Base-by-base conservation (phyloP, 192 early-diverging fungal species). In the Backusella circina region DNA sequence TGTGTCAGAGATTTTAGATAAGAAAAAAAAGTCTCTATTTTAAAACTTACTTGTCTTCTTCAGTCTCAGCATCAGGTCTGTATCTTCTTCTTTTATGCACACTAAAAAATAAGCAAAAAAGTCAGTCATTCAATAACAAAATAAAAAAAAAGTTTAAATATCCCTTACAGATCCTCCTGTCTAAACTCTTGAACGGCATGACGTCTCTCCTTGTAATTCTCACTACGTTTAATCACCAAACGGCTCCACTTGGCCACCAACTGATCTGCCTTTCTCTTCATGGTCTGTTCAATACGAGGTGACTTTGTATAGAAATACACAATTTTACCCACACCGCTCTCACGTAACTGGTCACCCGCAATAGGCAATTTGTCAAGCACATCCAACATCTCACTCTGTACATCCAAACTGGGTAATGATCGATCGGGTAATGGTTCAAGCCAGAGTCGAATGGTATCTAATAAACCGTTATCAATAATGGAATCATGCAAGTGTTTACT, bases 291-390 rank as follows among this genome's bases (percentile, higher is more conserved):
- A n/a, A 94, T 88, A 33, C 94, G 85, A 76, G 91, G 88, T 31
- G 92, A 95, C 75, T 95, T 96, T 75, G 93, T 91, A 84, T 95
- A 96, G 80, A 98, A 98, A 79, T 90, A 87, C 33, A 98, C 85
- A 33, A 98, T 90, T 44, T 91, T 91, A 15, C 96, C 96, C 32
- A 98, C 85, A 30, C 89, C 87, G 70, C 92, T 95, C 71, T 92
- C 92, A 37, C 93, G 88, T 64, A 97, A 82, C 76, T 95, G 93
- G 74, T 90, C 86, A 31, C 89, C 90, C 21, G 84, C 88, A 72
- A 95, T 90, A 10, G 91, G 92, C 78, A 92, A 74, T 86, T 89
- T 92, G 21, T 83, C 81, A 39, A 98, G 77, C 18, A 90, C 81
- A 16, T 87, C 85, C 39, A 98, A 80, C 86, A 98, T 89, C 30